Percentiles rank a stretch among this genome's conserved stretches.
Evolutionary conservation across 2,329 filamentous ascomycete genomes (phyloP).

Genomic region (Berkeleyomyces basicola): DNA sequence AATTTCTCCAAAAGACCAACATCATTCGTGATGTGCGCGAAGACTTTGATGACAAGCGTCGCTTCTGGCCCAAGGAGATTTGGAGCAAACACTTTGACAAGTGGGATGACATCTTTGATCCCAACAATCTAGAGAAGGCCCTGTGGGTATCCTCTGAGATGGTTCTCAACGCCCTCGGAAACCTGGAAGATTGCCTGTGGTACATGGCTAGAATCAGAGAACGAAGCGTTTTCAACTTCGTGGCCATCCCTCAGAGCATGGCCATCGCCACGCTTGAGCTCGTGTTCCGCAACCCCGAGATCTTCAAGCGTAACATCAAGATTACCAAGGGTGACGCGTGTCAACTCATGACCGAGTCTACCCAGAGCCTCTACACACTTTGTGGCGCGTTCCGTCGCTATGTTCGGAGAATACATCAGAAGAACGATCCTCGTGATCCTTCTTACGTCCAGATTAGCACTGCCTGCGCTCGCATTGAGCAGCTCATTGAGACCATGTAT

Average conservation of each 20-base stretch:
- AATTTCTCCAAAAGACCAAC: slow-evolving; percentile 96
- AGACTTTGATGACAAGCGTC: slow-evolving; percentile 70
- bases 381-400: slow-evolving; percentile 72
- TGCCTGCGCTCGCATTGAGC: slow-evolving; percentile 74
- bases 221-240: slow-evolving; percentile 98
- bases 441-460: slow-evolving; percentile 86
- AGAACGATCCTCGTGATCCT: slow-evolving; percentile 86
- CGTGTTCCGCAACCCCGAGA: slow-evolving; percentile 76
- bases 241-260: slow-evolving; percentile 92
- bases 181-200: slow-evolving; percentile 87
- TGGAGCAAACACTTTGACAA: slow-evolving; percentile 90
- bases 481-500: slow-evolving; percentile 90
- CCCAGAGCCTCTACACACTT: slow-evolving; percentile 69
- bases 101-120: slow-evolving; percentile 81
- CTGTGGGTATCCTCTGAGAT: slow-evolving; percentile 82
- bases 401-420: slow-evolving; percentile 67
- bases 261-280: slow-evolving; percentile 87
- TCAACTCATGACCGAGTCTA: slow-evolving; percentile 77
- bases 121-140: slow-evolving; percentile 58
- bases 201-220: slow-evolving; percentile 91
- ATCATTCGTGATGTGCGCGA: slow-evolving; percentile 93
- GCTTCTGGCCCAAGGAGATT: slow-evolving; percentile 91
- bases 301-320: slow-evolving; percentile 83
- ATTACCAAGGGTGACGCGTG: slow-evolving; percentile 93
- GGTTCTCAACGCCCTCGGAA: slow-evolving; percentile 75